Conservation (phyloP, 1,284 basidiomycete genomes). For the Volvariella volvacea region DNA sequence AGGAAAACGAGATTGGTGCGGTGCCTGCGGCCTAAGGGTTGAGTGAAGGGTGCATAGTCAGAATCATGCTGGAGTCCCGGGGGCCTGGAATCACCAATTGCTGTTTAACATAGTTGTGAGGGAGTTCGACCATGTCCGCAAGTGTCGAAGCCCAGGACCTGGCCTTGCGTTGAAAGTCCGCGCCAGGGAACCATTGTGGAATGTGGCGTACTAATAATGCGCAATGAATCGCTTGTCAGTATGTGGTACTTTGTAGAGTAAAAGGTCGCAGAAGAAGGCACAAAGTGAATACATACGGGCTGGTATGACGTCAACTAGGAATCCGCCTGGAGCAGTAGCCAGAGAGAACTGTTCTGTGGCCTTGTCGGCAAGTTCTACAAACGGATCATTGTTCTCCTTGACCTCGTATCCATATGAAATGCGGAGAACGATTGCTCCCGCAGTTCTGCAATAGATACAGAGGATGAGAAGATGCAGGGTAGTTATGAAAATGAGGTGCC, state of each 20-base stretch:
- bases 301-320: conserved; percentile 53
- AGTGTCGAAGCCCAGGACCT: conserved; percentile 43
- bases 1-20: conserved; percentile 44
- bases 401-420: conserved; percentile 60
- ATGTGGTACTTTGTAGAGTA: conserved; percentile 6
- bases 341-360: conserved; percentile 54
- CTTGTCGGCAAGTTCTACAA: conserved; percentile 48
- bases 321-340: conserved; percentile 51
- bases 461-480: background rate
- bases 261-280: no score
- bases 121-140: conserved; percentile 45
- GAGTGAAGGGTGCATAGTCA: conserved; percentile 7
- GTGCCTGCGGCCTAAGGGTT: conserved; percentile 43
- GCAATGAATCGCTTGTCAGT: background rate
- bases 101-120: conserved; percentile 51
- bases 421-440: conserved; percentile 51
- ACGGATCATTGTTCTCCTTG: conserved; percentile 48
- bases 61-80: conserved; percentile 5
- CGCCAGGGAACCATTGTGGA: conserved; percentile 61
- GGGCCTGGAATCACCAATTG: conserved; percentile 41
- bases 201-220: conserved; percentile 42
- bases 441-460: conserved; percentile 31
- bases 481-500: conserved; percentile 1
- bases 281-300: conserved; percentile 43
- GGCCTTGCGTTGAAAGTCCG: conserved; percentile 49